Conservation (phyloP, 345 rosid species). For the Cardiospermum halicacabum region DNA sequence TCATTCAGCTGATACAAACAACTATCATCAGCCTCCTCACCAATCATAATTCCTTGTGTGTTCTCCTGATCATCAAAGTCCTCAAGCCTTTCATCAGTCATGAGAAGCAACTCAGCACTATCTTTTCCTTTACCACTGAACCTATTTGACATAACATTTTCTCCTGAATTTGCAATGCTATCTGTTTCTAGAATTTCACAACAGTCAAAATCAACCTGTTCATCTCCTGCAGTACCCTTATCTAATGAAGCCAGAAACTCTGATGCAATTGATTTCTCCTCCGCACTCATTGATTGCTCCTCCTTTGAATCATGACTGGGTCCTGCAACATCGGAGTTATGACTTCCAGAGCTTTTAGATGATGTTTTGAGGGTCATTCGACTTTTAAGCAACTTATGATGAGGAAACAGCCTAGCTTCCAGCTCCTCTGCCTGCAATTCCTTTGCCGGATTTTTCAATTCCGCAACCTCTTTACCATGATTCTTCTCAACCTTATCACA, state of each 20-base stretch:
- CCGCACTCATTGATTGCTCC: conserved; percentile 38
- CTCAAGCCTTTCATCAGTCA: conserved; percentile 69
- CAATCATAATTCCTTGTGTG: conserved; percentile 29
- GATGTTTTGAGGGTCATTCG: conserved; percentile 41
- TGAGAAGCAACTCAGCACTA: conserved; percentile 45
- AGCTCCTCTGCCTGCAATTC: conserved; percentile 61
- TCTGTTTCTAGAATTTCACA: conserved; percentile 59
- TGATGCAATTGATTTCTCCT: conserved; percentile 47
- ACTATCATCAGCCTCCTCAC: conserved; percentile 55
- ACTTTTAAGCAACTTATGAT: conserved; percentile 75
- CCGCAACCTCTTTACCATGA: conserved; percentile 25
- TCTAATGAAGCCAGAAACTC: conserved; percentile 59
- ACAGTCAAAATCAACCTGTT: conserved; percentile 25
- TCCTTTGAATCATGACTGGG: conserved; percentile 27
- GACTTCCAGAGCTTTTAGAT: conserved; percentile 24
- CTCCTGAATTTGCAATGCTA: conserved; percentile 35
- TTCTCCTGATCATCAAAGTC: conserved; percentile 82
- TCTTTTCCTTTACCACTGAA: conserved; percentile 29
- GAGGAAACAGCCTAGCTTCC: conserved; percentile 95
- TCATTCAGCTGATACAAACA: conserved; percentile 46
- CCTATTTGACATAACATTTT: conserved; percentile 27
- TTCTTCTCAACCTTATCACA: conserved; percentile 22
- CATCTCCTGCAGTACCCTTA: conserved; percentile 22
- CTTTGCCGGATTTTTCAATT: conserved; percentile 40
- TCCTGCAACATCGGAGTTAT: conserved; percentile 18